Evolutionary conservation across 371 early-diverging fungal genomes (phyloP).

Genomic region (Saksenaea oblongispora): DNA sequence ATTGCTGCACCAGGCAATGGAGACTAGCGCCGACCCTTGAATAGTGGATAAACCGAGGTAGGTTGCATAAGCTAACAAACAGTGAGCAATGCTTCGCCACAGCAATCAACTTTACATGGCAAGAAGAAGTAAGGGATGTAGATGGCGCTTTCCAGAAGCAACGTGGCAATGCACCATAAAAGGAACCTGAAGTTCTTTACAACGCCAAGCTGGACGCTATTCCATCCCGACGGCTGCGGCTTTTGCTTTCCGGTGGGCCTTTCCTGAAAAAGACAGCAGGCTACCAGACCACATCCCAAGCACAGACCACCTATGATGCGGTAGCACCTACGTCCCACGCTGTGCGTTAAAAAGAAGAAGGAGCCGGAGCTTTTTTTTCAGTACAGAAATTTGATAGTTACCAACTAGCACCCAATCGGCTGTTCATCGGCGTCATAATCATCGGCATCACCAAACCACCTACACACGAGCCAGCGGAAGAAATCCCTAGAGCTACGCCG

Average conservation of each 20-base stretch:
- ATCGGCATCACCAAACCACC: slow-evolving; percentile 75
- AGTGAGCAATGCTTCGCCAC: neutral
- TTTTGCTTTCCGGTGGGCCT: neutral
- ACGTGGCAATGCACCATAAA: slow-evolving; percentile 6
- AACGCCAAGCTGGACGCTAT: slow-evolving; percentile 16
- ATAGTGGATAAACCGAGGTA: slow-evolving; percentile 12
- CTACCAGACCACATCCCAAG: slow-evolving; percentile 15
- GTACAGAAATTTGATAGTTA: slow-evolving; percentile 6
- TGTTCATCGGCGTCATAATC: slow-evolving; percentile 58
- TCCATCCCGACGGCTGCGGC: slow-evolving; percentile 1
- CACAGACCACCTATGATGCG: slow-evolving; percentile 21
- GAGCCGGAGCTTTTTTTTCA: neutral
- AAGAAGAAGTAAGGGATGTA: slow-evolving; percentile 17
- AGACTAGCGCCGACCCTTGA: slow-evolving; percentile 20
- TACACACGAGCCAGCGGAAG: slow-evolving; percentile 73
- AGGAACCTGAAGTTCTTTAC: slow-evolving; percentile 13
- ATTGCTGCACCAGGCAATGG: slow-evolving; percentile 41
- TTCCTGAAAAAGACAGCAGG: slow-evolving; percentile 10
- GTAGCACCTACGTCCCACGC: slow-evolving; percentile 17
- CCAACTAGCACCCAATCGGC: slow-evolving; percentile 55
- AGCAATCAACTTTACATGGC: neutral
- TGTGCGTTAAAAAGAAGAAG: neutral
- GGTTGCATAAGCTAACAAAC: slow-evolving; percentile 16
- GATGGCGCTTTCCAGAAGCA: slow-evolving; percentile 2
- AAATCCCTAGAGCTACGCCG: slow-evolving; percentile 74